These are phyloP conservation scores for Phytophthora crassamura DNA, from an alignment of 352 stramenopile genomes.

Conservation along the genomic window DNA sequence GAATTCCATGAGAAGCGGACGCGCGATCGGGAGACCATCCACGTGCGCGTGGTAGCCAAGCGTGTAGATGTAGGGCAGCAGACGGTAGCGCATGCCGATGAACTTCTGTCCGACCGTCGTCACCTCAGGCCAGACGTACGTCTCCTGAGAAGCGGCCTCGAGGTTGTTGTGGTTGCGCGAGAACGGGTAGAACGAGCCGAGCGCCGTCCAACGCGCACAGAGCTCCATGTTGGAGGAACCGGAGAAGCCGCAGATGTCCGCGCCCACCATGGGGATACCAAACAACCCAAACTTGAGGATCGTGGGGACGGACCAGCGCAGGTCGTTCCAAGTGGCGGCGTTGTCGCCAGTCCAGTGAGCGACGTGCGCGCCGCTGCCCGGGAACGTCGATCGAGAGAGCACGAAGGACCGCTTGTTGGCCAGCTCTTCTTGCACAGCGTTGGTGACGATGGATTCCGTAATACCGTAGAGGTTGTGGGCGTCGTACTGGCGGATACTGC, in stretches of 20 bases:
- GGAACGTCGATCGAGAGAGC: constrained; percentile 77
- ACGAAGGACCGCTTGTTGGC: constrained; percentile 70
- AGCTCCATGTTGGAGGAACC: constrained; percentile 68
- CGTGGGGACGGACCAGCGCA: constrained; percentile 68
- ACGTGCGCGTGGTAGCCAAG: constrained; percentile 65
- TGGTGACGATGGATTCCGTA: constrained; percentile 75
- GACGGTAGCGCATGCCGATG: constrained; percentile 73
- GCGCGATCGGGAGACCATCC: constrained; percentile 53
- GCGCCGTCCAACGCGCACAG: constrained; percentile 78
- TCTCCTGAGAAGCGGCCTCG: constrained; percentile 72
- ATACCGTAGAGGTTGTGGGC: constrained; percentile 85
- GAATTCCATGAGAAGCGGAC: constrained; percentile 74
- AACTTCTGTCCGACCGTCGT: constrained; percentile 59
- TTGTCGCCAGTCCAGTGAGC: constrained; percentile 88
- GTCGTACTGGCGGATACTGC: constrained; percentile 72
- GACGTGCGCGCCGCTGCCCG: constrained; percentile 58
- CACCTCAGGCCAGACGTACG: constrained; percentile 69
- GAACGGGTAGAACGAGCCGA: constrained; percentile 84
- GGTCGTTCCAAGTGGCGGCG: constrained; percentile 77
- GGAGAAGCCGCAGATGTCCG: constrained; percentile 81
- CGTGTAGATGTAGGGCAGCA: constrained; percentile 85
- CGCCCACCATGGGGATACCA: constrained; percentile 83
- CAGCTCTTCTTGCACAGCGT: constrained; percentile 55
- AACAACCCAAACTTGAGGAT: constrained; percentile 82
- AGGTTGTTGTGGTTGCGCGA: constrained; percentile 84